Evolutionary conservation across 2,329 filamentous ascomycete species (phyloP).

Genomic region (Epichloe sibirici): DNA sequence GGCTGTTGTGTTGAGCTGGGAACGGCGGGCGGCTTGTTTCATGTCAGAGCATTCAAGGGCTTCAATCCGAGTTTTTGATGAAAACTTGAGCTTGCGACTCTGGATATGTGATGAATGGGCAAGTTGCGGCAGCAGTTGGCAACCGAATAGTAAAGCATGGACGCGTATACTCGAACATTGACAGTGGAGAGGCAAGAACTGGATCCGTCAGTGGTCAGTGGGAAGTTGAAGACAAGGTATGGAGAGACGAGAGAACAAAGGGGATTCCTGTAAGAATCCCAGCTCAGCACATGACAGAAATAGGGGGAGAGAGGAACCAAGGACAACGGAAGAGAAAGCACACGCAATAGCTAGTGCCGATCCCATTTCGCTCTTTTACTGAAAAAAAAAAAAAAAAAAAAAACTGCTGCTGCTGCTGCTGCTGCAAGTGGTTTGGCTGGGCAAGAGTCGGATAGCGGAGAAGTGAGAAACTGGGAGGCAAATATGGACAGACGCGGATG

Average conservation of each 20-base stretch:
- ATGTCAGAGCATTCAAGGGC: neutral
- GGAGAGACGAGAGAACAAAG: neutral
- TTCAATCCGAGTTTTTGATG: neutral
- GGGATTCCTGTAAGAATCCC: neutral
- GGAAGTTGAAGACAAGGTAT: conserved; percentile 14
- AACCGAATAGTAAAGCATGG: conserved; percentile 3
- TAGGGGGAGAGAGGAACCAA: conserved; percentile 2
- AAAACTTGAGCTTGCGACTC: neutral
- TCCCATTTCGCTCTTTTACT: conserved; percentile 6
- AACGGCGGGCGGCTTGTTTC: conserved; percentile 2
- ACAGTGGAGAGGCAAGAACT: conserved; percentile 18
- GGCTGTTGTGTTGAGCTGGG: conserved; percentile 22
- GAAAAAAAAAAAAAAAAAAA: neutral
- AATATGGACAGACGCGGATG: conserved; percentile 14
- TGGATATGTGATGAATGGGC: neutral
- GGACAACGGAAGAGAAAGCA: conserved; percentile 4
- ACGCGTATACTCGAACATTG: conserved; percentile 8
- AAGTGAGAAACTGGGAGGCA: conserved; percentile 13
- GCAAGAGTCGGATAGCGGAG: neutral
- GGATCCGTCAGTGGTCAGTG: conserved; percentile 15
- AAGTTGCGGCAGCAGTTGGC: conserved; percentile 5
- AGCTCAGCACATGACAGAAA: neutral
- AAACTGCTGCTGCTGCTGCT: conserved; percentile 1
- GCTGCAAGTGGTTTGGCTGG: conserved; percentile 13
- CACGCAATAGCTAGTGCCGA: neutral